Conservation (phyloP, 306 rosid species). For the Castanea sativa region DNA sequence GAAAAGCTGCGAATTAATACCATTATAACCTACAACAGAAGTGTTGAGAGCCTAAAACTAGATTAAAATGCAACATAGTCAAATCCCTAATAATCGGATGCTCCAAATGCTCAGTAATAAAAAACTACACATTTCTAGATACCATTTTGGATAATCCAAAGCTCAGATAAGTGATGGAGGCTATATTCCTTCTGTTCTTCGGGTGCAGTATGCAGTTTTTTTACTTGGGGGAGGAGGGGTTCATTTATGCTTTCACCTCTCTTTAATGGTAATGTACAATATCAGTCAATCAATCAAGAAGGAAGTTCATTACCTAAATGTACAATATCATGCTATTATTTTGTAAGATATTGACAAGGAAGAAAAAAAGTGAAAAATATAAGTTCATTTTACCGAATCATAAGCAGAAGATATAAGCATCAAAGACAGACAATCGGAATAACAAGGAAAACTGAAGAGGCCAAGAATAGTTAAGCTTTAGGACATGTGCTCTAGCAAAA, state of each 20-base stretch:
- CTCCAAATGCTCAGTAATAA: constrained; percentile 23
- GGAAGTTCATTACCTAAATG: neutral
- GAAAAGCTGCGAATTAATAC: constrained; percentile 59
- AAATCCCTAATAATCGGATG: constrained; percentile 16
- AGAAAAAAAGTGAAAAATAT: neutral
- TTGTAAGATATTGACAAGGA: neutral
- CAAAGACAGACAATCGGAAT: neutral
- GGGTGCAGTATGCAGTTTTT: neutral
- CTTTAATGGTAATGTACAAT: neutral
- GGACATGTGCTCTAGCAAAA: neutral
- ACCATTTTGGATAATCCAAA: neutral
- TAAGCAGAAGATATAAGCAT: neutral
- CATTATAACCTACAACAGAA: constrained; percentile 21
- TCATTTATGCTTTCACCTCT: neutral
- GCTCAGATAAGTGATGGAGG: neutral
- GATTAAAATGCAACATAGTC: constrained; percentile 8
- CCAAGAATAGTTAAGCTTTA: neutral
- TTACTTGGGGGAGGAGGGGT: no score
- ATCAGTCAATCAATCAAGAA: neutral
- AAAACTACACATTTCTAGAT: neutral
- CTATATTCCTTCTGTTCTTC: neutral
- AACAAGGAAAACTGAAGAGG: neutral
- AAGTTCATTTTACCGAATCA: neutral
- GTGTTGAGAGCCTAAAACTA: constrained; percentile 15
- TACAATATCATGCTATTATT: neutral